Conservation (phyloP, 768 basidiomycete species). For the Tulasnella sp. region DNA sequence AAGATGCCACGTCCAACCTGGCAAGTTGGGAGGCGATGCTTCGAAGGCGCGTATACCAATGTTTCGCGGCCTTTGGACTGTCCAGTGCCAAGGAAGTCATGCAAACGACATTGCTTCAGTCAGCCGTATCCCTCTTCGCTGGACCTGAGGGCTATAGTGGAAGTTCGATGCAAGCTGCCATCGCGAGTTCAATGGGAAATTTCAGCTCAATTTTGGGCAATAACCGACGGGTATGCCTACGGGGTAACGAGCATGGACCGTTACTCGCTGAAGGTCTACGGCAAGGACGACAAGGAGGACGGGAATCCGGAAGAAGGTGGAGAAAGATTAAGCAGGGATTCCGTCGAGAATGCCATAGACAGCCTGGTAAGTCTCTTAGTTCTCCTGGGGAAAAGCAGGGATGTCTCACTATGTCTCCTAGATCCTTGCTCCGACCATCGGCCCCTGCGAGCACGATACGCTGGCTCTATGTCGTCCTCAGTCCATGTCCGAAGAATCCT, state of each 20-base stretch:
- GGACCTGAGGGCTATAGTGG: slow-evolving; percentile 76
- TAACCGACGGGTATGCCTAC: slow-evolving; percentile 81
- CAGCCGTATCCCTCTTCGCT: slow-evolving; percentile 69
- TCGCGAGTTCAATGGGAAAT: slow-evolving; percentile 70
- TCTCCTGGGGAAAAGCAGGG: neutral
- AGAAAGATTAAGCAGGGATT: slow-evolving; percentile 45
- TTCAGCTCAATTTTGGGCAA: slow-evolving; percentile 82
- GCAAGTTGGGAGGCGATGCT: slow-evolving; percentile 74
- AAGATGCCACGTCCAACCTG: slow-evolving; percentile 34
- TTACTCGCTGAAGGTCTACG: neutral
- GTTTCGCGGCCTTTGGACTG: slow-evolving; percentile 72
- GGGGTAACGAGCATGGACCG: slow-evolving; percentile 64
- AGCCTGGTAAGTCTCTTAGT: slow-evolving; percentile 44
- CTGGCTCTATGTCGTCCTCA: slow-evolving; percentile 52
- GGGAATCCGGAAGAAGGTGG: neutral
- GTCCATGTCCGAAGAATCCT: slow-evolving; percentile 20
- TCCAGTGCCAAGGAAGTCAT: slow-evolving; percentile 69
- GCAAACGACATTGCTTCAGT: slow-evolving; percentile 71
- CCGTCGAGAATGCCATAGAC: slow-evolving; percentile 70
- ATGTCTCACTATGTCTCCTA: slow-evolving; percentile 22
- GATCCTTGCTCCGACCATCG: slow-evolving; percentile 67
- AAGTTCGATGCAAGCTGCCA: slow-evolving; percentile 82
- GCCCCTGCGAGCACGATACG: slow-evolving; percentile 79
- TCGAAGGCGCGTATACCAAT: slow-evolving; percentile 76
- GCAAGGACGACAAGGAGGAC: neutral